Evolutionary conservation across 2,329 filamentous ascomycete genomes (phyloP), one percentile per base, ranked within the genome.

Genomic region (Penicillium sp.): DNA sequence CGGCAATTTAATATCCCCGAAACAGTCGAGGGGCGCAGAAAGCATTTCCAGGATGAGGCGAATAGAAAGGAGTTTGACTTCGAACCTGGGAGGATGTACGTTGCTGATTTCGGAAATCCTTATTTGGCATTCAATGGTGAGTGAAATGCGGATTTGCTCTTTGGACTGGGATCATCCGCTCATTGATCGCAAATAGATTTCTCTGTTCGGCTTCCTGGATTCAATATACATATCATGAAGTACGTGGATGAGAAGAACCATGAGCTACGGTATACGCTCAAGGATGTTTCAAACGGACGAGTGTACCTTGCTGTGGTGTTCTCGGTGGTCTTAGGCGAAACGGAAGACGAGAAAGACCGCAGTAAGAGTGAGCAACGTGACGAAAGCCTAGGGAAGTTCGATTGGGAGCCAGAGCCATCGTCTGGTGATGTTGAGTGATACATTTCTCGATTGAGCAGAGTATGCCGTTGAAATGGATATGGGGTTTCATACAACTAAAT

Each of bases 181-280:
- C 23, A 50, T 19, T n/a, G 13, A 4, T 38, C 2, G 5, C 25
- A 7, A 7, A 11, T 55, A 72, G 70, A 74, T 64, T 75, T 79
- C 53, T 71, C 73, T 2, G 65, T 77, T 16, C 71, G 71, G 11
- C 60, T 77, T 25, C 74, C 72, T 27, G 72, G 74, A 1, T 73
- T 76, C 53, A 62, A 59, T 16, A 61, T 75, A 44, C 73, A 72
- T 55, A 67, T 75, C 47, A 62, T 68, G 40, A 68, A 73, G 47
- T 75, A 76, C 55, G 72, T 79, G n/a, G 70, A 77, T 67, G 82
- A 84, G 71, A 90, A 89, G 81, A 88, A 90, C 79, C 90, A 95
- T 77, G 82, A 87, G 65, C 84, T 95, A 77, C 92, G 92, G 83
- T 97, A 97, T 76, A 91, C 95, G 57, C 82, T 97, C 70, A 93